Conservation (phyloP, 805 yeast genomes). For the Jamesozyma lodderae region DNA sequence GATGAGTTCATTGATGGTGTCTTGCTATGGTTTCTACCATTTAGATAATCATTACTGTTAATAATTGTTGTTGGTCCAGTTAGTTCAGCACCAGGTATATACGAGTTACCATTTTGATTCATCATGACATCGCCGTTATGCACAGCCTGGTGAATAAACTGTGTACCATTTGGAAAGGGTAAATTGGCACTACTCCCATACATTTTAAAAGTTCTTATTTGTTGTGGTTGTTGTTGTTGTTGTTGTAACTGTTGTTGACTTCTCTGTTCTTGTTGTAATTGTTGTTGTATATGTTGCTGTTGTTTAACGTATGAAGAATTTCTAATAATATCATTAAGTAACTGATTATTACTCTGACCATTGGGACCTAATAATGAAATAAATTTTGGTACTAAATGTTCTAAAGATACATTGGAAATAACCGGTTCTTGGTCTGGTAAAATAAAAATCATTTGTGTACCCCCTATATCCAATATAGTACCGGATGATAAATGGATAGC, state of each 20-base stretch:
- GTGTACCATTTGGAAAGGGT: conserved; percentile 50
- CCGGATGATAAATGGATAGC: conserved; percentile 68
- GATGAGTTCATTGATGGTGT: conserved; percentile 7
- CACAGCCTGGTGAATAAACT: conserved; percentile 4
- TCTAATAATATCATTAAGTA: conserved; percentile 19
- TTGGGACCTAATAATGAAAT: conserved; percentile 16
- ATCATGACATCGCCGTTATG: not conserved
- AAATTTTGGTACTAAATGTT: conserved; percentile 28
- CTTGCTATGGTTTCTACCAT: conserved; percentile 3
- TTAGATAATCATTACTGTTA: conserved; percentile 3
- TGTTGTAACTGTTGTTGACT: conserved; percentile 5
- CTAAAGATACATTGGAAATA: conserved; percentile 37
- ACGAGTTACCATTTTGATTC: not conserved
- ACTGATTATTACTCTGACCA: conserved; percentile 15
- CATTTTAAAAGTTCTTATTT: conserved; percentile 28
- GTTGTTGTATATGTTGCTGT: conserved; percentile 8
- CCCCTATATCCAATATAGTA: conserved; percentile 89
- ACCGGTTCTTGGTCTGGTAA: conserved; percentile 81
- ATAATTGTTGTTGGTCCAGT: conserved; percentile 7
- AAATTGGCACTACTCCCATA: conserved; percentile 17
- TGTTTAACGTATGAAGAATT: conserved; percentile 15
- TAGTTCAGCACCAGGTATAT: not conserved
- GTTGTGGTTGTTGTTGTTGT: conserved; percentile 14
- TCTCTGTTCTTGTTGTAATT: conserved; percentile 3
- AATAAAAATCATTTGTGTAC: conserved; percentile 98